These are phyloP conservation scores for Chromera velia DNA, from an alignment of 73 alveolate species.

Conservation along the genomic window DNA sequence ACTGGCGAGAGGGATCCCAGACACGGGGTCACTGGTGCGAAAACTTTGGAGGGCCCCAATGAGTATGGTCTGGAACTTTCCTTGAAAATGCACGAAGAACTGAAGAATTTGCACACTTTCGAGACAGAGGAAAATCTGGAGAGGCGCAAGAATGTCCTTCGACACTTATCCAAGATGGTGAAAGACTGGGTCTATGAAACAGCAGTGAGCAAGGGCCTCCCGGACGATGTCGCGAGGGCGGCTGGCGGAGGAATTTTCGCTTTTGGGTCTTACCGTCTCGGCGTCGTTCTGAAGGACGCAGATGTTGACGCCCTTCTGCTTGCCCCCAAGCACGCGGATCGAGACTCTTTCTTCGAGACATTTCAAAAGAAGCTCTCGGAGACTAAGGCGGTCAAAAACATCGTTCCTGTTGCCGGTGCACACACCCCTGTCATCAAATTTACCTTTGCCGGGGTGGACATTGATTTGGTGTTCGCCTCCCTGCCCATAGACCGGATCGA, in stretches of 20 bases:
- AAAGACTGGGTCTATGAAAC: conserved; percentile 5
- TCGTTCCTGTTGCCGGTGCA: conserved; percentile 70
- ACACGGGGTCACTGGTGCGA: too few relatives aligned
- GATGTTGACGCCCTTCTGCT: conserved; percentile 91
- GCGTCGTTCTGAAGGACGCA: conserved; percentile 85
- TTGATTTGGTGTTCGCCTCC: conserved; percentile 79
- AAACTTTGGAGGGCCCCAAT: too few relatives aligned
- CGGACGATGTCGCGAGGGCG: conserved; percentile 58
- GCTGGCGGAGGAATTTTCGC: conserved; percentile 88
- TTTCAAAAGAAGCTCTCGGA: conserved; percentile 53
- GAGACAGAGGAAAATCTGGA: too few relatives aligned
- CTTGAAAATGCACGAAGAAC: too few relatives aligned
- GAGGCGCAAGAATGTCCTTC: too few relatives aligned
- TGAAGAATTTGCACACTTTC: too few relatives aligned
- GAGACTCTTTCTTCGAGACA: neutral
- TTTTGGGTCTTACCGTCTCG: conserved; percentile 90
- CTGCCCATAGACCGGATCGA: too few relatives aligned
- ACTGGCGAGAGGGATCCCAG: too few relatives aligned
- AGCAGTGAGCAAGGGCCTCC: conserved; percentile 53
- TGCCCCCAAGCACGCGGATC: conserved; percentile 52
- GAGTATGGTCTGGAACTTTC: too few relatives aligned
- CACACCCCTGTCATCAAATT: conserved; percentile 82
- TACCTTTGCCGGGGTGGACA: conserved; percentile 68
- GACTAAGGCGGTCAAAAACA: conserved; percentile 65
- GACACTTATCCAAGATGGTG: too few relatives aligned